Evolutionary conservation across 2,329 filamentous ascomycete genomes (phyloP).

Genomic region (Penicillium sp.): DNA sequence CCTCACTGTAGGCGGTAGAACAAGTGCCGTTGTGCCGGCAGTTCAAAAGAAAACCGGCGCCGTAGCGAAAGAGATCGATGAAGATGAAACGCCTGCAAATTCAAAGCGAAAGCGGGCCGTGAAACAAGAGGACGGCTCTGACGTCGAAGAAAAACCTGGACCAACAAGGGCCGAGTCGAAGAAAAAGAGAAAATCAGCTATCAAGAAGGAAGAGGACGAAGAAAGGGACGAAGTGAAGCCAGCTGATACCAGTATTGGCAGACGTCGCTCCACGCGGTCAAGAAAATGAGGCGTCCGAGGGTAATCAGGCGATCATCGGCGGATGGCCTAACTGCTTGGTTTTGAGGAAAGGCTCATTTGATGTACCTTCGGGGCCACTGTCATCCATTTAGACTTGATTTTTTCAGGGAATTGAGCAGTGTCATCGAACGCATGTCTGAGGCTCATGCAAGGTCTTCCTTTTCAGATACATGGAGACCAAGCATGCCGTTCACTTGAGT

Average conservation of each 20-base stretch:
- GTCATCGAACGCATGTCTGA: too few species aligned
- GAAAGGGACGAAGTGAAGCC: slow-evolving; percentile 23
- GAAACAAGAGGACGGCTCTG: slow-evolving; percentile 32
- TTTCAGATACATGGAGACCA: too few species aligned
- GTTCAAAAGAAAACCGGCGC: slow-evolving; percentile 79
- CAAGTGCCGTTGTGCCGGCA: slow-evolving; percentile 82
- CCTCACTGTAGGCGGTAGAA: slow-evolving; percentile 85
- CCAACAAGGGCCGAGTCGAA: slow-evolving; percentile 29
- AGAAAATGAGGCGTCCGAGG: slow-evolving; percentile 16
- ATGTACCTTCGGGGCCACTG: too few species aligned
- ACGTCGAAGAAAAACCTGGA: slow-evolving; percentile 23
- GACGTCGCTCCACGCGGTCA: slow-evolving; percentile 34
- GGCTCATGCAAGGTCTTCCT: too few species aligned
- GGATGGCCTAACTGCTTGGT: neutral
- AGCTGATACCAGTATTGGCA: slow-evolving; percentile 10
- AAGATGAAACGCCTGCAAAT: slow-evolving; percentile 25
- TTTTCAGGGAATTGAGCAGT: too few species aligned
- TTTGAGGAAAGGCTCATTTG: too few species aligned
- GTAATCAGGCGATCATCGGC: too few species aligned
- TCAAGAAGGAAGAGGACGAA: slow-evolving; percentile 31
- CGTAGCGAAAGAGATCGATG: slow-evolving; percentile 55
- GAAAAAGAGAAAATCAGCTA: slow-evolving; percentile 20
- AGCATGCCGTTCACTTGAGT: too few species aligned
- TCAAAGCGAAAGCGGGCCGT: slow-evolving; percentile 37
- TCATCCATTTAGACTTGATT: too few species aligned